Conservation (phyloP, 2,329 filamentous ascomycete genomes). For the Colletotrichum karsti region DNA sequence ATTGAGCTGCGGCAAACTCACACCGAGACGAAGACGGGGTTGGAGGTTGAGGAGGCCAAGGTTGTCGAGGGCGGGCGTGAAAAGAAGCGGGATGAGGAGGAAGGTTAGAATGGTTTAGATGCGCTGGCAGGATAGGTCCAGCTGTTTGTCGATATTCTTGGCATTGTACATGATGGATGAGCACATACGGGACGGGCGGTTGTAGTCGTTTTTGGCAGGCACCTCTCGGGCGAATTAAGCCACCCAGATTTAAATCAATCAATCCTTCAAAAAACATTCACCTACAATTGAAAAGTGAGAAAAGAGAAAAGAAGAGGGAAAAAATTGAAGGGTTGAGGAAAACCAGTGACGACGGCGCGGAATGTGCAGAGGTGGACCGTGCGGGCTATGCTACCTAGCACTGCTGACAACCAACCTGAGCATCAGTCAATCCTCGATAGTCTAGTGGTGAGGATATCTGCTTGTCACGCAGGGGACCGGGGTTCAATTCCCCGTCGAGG, state of each 20-base stretch:
- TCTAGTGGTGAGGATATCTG: conserved; percentile 31
- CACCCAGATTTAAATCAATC: background rate
- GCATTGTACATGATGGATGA: background rate
- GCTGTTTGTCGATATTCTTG: background rate
- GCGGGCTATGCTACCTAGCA: too few species aligned
- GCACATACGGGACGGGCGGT: background rate
- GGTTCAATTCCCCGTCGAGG: conserved; percentile 31
- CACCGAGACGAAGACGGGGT: conserved; percentile 59
- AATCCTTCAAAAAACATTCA: background rate
- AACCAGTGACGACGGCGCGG: rapidly evolving
- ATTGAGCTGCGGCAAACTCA: conserved; percentile 62
- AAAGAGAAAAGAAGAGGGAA: background rate
- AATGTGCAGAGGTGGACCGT: rapidly evolving
- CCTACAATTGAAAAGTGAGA: background rate
- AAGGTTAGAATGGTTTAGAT: background rate
- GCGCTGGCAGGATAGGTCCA: too few species aligned
- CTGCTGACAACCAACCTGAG: rapidly evolving
- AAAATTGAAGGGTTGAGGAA: background rate
- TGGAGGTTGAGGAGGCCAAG: conserved; percentile 17
- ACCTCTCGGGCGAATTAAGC: background rate
- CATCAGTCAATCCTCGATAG: conserved; percentile 22
- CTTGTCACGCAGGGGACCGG: conserved; percentile 30
- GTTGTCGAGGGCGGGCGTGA: background rate
- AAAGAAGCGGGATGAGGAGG: background rate
- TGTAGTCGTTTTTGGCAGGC: background rate